Evolutionary conservation across 805 yeast genomes (phyloP).

Genomic region (Helenozyma baotianmanensis): DNA sequence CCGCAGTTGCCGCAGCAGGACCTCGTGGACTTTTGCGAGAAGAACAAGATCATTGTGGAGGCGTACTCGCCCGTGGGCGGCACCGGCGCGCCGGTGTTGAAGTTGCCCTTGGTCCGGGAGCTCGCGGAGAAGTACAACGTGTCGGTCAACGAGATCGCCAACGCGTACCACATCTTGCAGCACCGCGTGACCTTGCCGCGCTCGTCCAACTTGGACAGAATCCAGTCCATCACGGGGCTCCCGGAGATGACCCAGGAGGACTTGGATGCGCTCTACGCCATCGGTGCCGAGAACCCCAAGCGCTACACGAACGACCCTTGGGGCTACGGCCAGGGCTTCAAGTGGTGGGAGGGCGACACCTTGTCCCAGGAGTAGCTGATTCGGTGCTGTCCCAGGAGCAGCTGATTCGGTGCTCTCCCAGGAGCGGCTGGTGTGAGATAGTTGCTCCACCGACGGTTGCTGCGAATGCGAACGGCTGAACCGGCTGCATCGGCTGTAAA

Average conservation of each 20-base stretch:
- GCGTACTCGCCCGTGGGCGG: constrained; percentile 81
- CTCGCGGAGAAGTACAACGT: constrained; percentile 42
- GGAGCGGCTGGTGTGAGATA: no score
- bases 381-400: no score
- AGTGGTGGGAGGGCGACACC: constrained; percentile 34
- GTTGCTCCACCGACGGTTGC: no score
- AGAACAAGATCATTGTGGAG: constrained; percentile 53
- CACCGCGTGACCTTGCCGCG: constrained; percentile 17
- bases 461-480: no score
- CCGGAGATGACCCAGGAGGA: constrained; percentile 32
- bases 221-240: constrained; percentile 34
- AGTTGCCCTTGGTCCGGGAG: constrained; percentile 37
- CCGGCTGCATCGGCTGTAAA: no score
- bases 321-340: constrained; percentile 35
- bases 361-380: no score
- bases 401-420: no score
- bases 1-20: constrained; percentile 66
- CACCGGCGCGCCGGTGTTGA: constrained; percentile 47
- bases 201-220: constrained; percentile 24
- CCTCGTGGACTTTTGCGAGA: constrained; percentile 47
- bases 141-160: constrained; percentile 26
- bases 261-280: constrained; percentile 27
- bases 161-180: constrained; percentile 17
- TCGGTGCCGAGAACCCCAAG: constrained; percentile 28
- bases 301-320: constrained; percentile 31